Evolutionary conservation across 1,284 basidiomycete species (phyloP), one percentile per base, ranked within the genome.

Genomic region (Sporisorium scitamineum): DNA sequence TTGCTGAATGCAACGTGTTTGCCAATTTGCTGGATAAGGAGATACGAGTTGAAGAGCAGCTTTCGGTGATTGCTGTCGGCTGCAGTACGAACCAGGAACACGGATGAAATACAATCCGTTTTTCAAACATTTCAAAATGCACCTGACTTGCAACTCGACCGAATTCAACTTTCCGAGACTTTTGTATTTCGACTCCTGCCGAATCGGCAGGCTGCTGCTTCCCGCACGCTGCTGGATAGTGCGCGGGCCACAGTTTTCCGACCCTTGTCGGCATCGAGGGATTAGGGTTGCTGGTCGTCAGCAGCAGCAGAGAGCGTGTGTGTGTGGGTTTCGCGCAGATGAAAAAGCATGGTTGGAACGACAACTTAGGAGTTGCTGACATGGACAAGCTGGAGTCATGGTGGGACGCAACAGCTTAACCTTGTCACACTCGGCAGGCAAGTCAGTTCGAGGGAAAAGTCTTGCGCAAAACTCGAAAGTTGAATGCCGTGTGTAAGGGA

Each of bases 201-300:
- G 37, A 8, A 18, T n/a, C 37, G 37, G 37, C 37, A 39, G 16
- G 37, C 37, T 39, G 14, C 16, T 39, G 37, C 37, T 39, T 39
- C 2, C n/a, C 18, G 16, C 37, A 39, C 37, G 8, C 37, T 34
- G 34, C 3, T 34, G 4, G 18, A 42, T 2, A 20, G 39, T n/a
- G 8, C n/a, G 39, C 39, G 39, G 39, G 39, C n/a, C 39, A 9
- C 39, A 20, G 18, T 3, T 18, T 50, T 50, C 27, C 48, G 29
- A 20, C 10, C 20, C n/a, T 50, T 18, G n/a, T 50, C 48, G 48
- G 48, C 48, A 50, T 24, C 48, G 48, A 50, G 48, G 48, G 24
- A 31, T 31, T 31, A 50, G 48, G 48, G 48, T 50, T 50, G 29
- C 4, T n/a, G 29, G 13, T 29, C 45, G 22, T 47, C 24, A 48